These are phyloP conservation scores for Chlorella variabilis DNA, from an alignment of 163 green algal species.

Conservation along the genomic window DNA sequence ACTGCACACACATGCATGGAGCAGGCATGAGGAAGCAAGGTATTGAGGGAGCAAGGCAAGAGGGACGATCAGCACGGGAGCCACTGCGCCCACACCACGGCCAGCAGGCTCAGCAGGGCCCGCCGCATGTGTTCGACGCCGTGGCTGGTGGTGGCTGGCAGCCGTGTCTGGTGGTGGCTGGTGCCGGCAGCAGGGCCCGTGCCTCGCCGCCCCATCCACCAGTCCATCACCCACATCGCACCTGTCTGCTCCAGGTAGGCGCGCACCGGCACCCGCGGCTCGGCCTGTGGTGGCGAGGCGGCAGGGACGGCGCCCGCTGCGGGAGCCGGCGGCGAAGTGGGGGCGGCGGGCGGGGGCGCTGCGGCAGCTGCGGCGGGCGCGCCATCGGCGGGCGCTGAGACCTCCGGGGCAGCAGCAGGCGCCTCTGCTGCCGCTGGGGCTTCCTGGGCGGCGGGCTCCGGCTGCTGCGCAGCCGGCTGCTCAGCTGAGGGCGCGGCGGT, in stretches of 20 bases:
- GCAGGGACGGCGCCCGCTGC: neutral
- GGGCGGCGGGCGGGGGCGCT: neutral
- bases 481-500: neutral
- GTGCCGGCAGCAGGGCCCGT: too few species aligned
- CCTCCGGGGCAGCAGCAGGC: neutral
- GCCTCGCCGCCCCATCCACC: neutral
- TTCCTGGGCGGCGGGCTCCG: too few species aligned
- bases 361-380: neutral
- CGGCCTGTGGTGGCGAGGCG: neutral
- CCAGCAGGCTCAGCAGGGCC: neutral
- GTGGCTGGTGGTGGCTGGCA: too few species aligned
- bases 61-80: neutral
- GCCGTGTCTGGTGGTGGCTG: too few species aligned
- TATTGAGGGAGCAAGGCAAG: too few species aligned
- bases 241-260: slow-evolving; percentile 34
- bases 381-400: neutral
- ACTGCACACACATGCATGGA: too few species aligned
- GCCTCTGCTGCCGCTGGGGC: too few species aligned
- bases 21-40: too few species aligned
- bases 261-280: slow-evolving; percentile 22
- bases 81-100: neutral
- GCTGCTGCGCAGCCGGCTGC: neutral
- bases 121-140: neutral
- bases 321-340: too few species aligned
- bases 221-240: neutral